Percentiles rank a stretch among this genome's conserved stretches.
These are phyloP conservation scores for Saccharomycopsis hybrid DNA, from an alignment of 1,139 yeast species.

Conservation along the genomic window DNA sequence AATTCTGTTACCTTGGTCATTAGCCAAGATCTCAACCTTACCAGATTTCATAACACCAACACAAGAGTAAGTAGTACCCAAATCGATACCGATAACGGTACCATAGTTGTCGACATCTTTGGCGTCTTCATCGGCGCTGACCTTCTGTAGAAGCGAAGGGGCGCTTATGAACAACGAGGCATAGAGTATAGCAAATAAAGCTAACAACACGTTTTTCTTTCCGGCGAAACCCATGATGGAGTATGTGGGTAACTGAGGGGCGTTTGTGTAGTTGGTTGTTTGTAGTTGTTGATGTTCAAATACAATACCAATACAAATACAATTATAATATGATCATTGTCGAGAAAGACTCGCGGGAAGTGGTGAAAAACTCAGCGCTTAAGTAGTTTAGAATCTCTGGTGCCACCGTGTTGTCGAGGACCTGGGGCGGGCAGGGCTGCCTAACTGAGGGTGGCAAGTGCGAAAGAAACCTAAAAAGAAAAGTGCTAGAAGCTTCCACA, in stretches of 20 bases:
- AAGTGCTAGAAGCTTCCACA: neutral
- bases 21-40: constrained; percentile 85
- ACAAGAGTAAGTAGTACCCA: constrained; percentile 90
- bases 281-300: neutral
- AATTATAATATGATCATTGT: too few species aligned
- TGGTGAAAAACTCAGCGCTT: neutral
- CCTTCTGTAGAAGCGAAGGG: constrained; percentile 9
- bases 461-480: too few species aligned
- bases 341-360: neutral
- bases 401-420: neutral
- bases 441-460: neutral
- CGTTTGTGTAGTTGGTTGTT: neutral
- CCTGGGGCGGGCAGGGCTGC: neutral
- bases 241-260: neutral
- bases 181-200: constrained; percentile 18
- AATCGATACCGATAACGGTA: constrained; percentile 76
- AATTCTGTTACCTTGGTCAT: constrained; percentile 93
- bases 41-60: constrained; percentile 93
- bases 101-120: constrained; percentile 46
- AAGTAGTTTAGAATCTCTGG: neutral
- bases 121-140: constrained; percentile 24
- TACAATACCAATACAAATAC: too few species aligned
- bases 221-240: neutral
- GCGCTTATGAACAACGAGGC: constrained; percentile 17
- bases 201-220: constrained; percentile 11